A percentile compares a stretch with the other conserved stretches of the same genome.
Evolutionary conservation across 1,284 basidiomycete genomes (phyloP).

Genomic region (Ceratobasidium sp.): DNA sequence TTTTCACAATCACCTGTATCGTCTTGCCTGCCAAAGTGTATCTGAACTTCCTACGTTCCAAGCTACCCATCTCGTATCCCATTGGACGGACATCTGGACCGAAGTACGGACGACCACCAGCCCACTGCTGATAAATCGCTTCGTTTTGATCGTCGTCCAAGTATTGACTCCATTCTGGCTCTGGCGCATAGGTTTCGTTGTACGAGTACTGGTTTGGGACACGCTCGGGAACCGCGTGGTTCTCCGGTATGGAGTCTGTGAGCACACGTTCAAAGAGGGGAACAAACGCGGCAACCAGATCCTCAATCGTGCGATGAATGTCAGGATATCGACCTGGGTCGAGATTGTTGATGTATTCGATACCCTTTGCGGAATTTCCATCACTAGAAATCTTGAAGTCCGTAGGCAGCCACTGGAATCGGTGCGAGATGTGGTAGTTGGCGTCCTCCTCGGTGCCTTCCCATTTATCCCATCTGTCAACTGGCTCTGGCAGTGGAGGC

Average conservation of each 20-base stretch:
- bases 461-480: not conserved
- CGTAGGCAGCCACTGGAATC: constrained; percentile 54
- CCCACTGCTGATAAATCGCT: constrained; percentile 40
- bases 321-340: constrained; percentile 43
- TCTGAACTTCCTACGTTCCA: constrained; percentile 48
- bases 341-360: constrained; percentile 52
- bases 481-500: not conserved
- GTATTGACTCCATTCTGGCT: not conserved
- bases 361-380: constrained; percentile 42
- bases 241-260: constrained; percentile 42
- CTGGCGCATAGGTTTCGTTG: not conserved
- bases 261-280: constrained; percentile 49
- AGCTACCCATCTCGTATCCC: constrained; percentile 20
- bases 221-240: not conserved
- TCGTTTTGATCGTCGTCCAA: constrained; percentile 31
- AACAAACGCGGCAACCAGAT: constrained; percentile 45
- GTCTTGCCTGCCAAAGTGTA: constrained; percentile 52
- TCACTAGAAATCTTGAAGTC: constrained; percentile 48
- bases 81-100: not conserved
- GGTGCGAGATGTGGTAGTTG: constrained; percentile 37
- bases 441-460: not conserved
- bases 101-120: constrained; percentile 46
- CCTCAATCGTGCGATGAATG: constrained; percentile 43
- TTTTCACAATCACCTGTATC: constrained; percentile 61
- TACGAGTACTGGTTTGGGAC: not conserved